Evolutionary conservation across 2,329 filamentous ascomycete genomes (phyloP).

Genomic region (Thielaviopsis populi): DNA sequence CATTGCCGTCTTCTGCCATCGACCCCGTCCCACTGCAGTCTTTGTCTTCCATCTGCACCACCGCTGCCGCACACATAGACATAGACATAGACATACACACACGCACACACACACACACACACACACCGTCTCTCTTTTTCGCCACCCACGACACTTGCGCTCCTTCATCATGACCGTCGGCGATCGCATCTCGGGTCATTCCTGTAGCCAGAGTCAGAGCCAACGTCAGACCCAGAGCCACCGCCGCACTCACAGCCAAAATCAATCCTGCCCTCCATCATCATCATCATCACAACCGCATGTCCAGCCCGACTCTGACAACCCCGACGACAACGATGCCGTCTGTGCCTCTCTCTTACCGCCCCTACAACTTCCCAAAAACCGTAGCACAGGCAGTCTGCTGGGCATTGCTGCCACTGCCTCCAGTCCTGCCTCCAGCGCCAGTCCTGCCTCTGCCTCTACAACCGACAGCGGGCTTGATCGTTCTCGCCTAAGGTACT

Average conservation of each 20-base stretch:
- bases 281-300: constrained; percentile 2
- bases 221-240: background rate
- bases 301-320: background rate
- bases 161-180: background rate
- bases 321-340: background rate
- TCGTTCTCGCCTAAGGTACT: constrained; percentile 13
- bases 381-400: constrained; percentile 15
- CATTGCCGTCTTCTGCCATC: background rate
- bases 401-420: constrained; percentile 6
- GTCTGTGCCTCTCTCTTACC: background rate
- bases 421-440: background rate
- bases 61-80: too few species aligned
- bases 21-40: too few species aligned
- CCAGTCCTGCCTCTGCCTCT: background rate
- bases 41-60: too few species aligned
- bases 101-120: too few species aligned
- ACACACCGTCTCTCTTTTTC: background rate
- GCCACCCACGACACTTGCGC: background rate
- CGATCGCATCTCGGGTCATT: background rate
- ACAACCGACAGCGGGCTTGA: background rate
- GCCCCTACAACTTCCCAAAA: constrained; percentile 13
- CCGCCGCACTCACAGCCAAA: background rate
- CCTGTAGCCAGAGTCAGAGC: background rate
- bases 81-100: too few species aligned
- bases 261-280: background rate